Evolutionary conservation across 768 basidiomycete genomes (phyloP).

Genomic region (Russula vinacea): DNA sequence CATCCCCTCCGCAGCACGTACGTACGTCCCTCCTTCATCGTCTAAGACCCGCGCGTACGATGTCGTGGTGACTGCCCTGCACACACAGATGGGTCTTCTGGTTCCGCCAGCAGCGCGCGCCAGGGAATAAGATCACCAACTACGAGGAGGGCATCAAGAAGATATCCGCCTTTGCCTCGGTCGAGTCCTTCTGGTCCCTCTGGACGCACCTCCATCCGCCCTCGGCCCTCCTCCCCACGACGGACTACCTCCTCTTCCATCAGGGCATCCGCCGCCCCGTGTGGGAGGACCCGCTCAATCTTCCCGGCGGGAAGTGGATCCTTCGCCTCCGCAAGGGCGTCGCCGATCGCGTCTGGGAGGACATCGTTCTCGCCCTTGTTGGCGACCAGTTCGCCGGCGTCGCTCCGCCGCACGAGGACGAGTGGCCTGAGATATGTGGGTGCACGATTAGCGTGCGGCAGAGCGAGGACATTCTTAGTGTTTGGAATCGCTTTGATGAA

Average conservation of each 20-base stretch:
- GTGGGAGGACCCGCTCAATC: too few species aligned
- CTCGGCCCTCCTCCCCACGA: too few species aligned
- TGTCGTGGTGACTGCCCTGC: background rate
- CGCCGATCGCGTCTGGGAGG: conserved; percentile 42
- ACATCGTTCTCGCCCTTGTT: conserved; percentile 63
- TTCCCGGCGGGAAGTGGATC: too few species aligned
- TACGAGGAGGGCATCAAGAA: conserved; percentile 96
- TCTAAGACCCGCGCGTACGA: background rate
- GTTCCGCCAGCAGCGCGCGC: conserved; percentile 87
- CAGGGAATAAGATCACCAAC: conserved; percentile 83
- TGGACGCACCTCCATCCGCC: too few species aligned
- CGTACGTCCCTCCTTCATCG: conserved; percentile 54
- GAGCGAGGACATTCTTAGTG: conserved; percentile 88
- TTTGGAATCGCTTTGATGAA: conserved; percentile 91
- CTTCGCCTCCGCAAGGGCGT: too few species aligned
- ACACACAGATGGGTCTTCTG: conserved; percentile 83
- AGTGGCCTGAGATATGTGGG: conserved; percentile 85
- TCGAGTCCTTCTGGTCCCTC: conserved; percentile 66
- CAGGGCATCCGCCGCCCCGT: conserved; percentile 47
- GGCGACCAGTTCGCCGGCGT: too few species aligned
- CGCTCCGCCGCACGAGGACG: conserved; percentile 38
- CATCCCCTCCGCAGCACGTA: conserved; percentile 87
- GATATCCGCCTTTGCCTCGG: conserved; percentile 88
- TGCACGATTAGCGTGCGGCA: conserved; percentile 92
- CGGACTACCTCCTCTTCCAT: conserved; percentile 37